Evolutionary conservation across 257 asterid species (phyloP), one percentile per base, ranked within the genome.

Genomic region (Solanum virginianum): DNA sequence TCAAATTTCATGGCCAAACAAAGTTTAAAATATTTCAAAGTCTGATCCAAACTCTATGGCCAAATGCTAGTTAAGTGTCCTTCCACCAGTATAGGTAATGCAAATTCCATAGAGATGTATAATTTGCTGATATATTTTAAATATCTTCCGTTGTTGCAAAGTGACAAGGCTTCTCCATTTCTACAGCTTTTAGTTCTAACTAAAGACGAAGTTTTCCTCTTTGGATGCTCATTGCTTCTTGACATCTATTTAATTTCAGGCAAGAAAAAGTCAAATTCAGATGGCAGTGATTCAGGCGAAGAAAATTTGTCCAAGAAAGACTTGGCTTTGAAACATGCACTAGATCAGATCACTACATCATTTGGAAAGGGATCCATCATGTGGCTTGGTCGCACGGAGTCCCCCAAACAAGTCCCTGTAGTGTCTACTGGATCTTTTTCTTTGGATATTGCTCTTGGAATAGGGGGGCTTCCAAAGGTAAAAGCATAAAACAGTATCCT

Each of bases 401-500:
- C 93, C 18, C 86, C 85, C 16, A 92, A 84, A 88, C 86, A 93
- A 62, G 94, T 93, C 68, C 98, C 98, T 0, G 98, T 95, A 82
- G 93, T 97, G 49, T 95, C 99, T 79, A 94, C 98, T 26, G 98
- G 98, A 53, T 97, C 98, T 11, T 92, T 97, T 92, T 88, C 96
- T 69, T 90, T 95, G 91, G 98, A 97, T 88, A 80, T 89, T 66
- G 97, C 98, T 7, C 89, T 95, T 79, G 99, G 99, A 62, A 86
- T 95, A 60, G 99, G 99, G 60, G 98, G 99, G 13, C 89, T 94
- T 83, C 99, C 99, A 5, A 97, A 95, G 98, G 98, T 95, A 79
- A 53, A 79, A 77, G 2, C 10, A 49, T 51, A 77, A 29, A 2
- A 26, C 26, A 26, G 26, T 26, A 29, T 16, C 17, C 26, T 53